A percentile compares a stretch with the other conserved stretches of the same genome.
phyloP scores from a whole-genome alignment of 164 flowering plant genomes.

The Nelumbo lutea region DNA sequence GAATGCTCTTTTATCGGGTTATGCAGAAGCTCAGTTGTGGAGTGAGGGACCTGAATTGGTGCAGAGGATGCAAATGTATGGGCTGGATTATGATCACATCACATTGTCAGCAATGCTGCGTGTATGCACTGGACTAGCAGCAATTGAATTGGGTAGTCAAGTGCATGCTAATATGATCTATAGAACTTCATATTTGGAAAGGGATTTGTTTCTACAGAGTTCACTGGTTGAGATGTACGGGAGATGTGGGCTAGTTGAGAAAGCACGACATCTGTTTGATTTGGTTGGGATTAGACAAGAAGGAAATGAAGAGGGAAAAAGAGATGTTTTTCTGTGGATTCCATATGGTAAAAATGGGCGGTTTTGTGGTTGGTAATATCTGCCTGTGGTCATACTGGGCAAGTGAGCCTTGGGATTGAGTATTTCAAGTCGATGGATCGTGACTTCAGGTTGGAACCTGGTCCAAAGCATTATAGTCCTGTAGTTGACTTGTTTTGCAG shows the following conservation, averaged over 20 bases:
- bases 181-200: conserved; percentile 13
- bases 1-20: conserved; percentile 66
- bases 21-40: conserved; percentile 53
- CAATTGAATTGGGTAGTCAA: conserved; percentile 50
- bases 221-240: conserved; percentile 85
- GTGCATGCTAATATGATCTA: conserved; percentile 42
- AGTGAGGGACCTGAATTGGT: conserved; percentile 36
- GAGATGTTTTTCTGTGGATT: conserved; percentile 48
- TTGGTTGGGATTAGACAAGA: conserved; percentile 18
- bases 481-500: conserved; percentile 63
- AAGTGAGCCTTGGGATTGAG: conserved; percentile 56
- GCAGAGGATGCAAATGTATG: conserved; percentile 31
- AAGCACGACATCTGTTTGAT: conserved; percentile 46
- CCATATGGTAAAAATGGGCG: conserved; percentile 67
- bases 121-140: conserved; percentile 49
- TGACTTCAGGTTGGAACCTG: conserved; percentile 46
- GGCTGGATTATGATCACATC: conserved; percentile 41
- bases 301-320: conserved; percentile 45
- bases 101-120: conserved; percentile 50
- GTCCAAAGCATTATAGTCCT: conserved; percentile 70
- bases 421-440: conserved; percentile 66
- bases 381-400: conserved; percentile 71
- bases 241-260: conserved; percentile 53
- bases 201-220: conserved; percentile 53
- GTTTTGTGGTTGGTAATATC: conserved; percentile 42